Evolutionary conservation across 2,329 filamentous ascomycete species (phyloP), one percentile per base, ranked within the genome.

Genomic region (Fusarium acutatum): DNA sequence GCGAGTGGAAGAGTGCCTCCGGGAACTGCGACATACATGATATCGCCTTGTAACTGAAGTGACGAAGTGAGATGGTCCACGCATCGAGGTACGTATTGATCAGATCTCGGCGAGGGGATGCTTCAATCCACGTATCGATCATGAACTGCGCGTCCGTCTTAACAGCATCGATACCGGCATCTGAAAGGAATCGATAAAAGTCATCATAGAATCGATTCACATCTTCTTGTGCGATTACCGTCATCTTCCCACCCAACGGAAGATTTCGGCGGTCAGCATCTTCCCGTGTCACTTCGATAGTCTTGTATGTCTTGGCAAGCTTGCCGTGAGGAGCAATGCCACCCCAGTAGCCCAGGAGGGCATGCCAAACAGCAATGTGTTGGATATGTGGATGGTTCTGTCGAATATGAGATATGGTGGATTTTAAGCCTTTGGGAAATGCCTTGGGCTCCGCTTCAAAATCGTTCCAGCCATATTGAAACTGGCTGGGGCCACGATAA

Each of bases 1-100:
- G 94, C 2, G 92, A 92, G 79, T 95, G 91, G 83, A 97, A 98
- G 15, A 98, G 86, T 24, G 96, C 91, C 64, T 95, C 92, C 0
- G 96, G 96, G 6, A 92, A 89, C 81, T 96, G 93, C 0, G 95
- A 96, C 95, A 98, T 98, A 90, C 96, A 98, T 7, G 94, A 96
- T 57, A 98, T 97, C 10, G 91, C 90, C 75, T 91, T 92, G 54
- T 88, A 90, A 75, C 90, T 89, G 79, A 99, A 96, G 79, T 97
- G 88, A 17, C 92, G 91, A 14, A 97, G 87, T 14, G 93, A 90
- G 60, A 95, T 88, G 5, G 89, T 91, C 95, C 95, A 98, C 13
- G 94, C 93, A 79, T 97, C 94, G 71, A 96, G 92, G 76, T 97
- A 98, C 6, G 91, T 85, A 13, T 87, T 88, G 52, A 91, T 94